Percentiles rank a stretch among this genome's conserved stretches.
Evolutionary conservation across 1,139 yeast species (phyloP).

Genomic region (Kurtzmaniella quercitrusa): DNA sequence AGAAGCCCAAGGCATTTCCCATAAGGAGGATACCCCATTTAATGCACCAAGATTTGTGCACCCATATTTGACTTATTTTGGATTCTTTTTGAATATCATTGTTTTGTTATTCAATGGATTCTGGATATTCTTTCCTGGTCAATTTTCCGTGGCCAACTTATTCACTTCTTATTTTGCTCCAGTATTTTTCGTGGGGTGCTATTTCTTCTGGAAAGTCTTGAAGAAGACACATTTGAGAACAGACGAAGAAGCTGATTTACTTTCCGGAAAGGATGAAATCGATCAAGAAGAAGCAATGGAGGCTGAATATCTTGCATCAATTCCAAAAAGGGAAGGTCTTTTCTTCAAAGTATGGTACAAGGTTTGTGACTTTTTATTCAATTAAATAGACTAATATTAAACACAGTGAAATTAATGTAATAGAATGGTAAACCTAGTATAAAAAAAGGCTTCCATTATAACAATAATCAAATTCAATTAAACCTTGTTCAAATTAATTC

Average conservation of each 20-base stretch:
- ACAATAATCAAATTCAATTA: no score
- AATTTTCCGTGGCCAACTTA: slow-evolving; percentile 30
- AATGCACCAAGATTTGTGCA: slow-evolving; percentile 25
- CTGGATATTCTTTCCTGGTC: slow-evolving; percentile 40
- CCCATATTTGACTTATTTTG: slow-evolving; percentile 34
- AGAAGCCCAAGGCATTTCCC: slow-evolving; percentile 27
- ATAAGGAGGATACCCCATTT: slow-evolving; percentile 20
- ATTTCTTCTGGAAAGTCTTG: slow-evolving; percentile 31
- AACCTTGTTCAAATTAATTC: no score
- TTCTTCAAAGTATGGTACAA: slow-evolving; percentile 17
- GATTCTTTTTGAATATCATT: slow-evolving; percentile 20
- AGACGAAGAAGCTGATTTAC: slow-evolving; percentile 31
- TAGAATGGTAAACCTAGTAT: no score
- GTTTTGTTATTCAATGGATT: slow-evolving; percentile 38
- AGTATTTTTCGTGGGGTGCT: slow-evolving; percentile 24
- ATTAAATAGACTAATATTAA: no score
- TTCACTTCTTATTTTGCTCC: slow-evolving; percentile 42
- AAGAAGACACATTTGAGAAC: slow-evolving; percentile 32
- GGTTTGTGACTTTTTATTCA: slow-evolving; percentile 16
- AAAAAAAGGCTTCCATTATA: no score
- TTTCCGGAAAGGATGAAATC: slow-evolving; percentile 32
- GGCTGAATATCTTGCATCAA: slow-evolving; percentile 15
- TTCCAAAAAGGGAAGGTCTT: slow-evolving; percentile 18
- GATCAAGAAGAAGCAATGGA: slow-evolving; percentile 33
- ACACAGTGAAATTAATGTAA: no score